Conservation (phyloP, 1,284 basidiomycete species). For the Puccinia triticina region DNA sequence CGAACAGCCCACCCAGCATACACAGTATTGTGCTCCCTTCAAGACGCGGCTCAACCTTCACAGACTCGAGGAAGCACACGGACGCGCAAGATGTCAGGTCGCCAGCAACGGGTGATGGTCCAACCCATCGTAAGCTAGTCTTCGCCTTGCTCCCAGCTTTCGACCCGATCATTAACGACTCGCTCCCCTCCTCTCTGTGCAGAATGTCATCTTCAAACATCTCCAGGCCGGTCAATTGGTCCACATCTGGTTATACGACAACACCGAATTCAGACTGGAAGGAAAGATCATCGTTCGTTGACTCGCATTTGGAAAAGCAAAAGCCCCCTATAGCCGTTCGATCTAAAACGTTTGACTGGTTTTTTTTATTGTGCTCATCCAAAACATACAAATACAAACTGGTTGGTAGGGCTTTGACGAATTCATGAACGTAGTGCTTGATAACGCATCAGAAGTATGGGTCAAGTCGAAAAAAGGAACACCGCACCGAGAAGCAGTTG, state of each 20-base stretch:
- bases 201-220: constrained; percentile 99
- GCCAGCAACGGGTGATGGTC: constrained; percentile 93
- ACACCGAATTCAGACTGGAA: constrained; percentile 93
- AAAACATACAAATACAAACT: no score
- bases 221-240: constrained; percentile 76
- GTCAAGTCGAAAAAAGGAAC: constrained; percentile 74
- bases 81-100: constrained; percentile 73
- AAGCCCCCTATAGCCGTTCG: neutral
- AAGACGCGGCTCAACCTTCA: constrained; percentile 3
- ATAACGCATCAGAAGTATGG: constrained; percentile 90
- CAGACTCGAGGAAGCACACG: neutral
- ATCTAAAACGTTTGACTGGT: neutral
- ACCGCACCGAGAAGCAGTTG: constrained; percentile 78
- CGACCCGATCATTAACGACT: constrained; percentile 45
- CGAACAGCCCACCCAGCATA: no score
- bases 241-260: constrained; percentile 95
- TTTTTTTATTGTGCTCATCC: neutral
- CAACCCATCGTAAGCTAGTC: constrained; percentile 53
- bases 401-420: constrained; percentile 88
- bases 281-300: constrained; percentile 88
- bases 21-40: no score
- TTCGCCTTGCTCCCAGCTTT: neutral
- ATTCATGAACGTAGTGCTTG: constrained; percentile 99
- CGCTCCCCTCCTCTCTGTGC: constrained; percentile 56
- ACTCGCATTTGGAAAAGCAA: constrained; percentile 38